Evolutionary conservation across 352 stramenopile species (phyloP).

Genomic region (Blastocystis sp.): DNA sequence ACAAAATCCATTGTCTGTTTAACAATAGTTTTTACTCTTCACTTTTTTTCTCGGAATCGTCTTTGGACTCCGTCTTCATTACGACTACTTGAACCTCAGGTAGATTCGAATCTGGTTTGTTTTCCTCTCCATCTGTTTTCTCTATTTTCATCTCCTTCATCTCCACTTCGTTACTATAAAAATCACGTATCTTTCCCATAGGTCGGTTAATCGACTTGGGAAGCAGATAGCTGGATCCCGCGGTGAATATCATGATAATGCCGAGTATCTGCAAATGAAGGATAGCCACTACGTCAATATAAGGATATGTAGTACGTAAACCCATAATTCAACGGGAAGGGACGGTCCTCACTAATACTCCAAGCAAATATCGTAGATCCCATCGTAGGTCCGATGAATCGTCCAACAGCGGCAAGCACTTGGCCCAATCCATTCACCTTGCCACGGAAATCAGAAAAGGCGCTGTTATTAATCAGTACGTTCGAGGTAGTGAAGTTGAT

Average conservation of each 20-base stretch:
- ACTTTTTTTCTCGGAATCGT: not conserved
- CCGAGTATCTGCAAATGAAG: not conserved
- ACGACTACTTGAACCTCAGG: not conserved
- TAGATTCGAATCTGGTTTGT: not conserved
- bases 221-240: not conserved
- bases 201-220: conserved; percentile 9
- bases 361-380: conserved; percentile 39
- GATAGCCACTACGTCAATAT: not conserved
- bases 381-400: conserved; percentile 26
- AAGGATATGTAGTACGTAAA: conserved; percentile 48
- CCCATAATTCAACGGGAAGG: conserved; percentile 56
- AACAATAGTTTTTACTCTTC: not conserved
- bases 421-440: conserved; percentile 57
- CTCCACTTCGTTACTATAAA: conserved; percentile 6
- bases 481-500: conserved; percentile 48
- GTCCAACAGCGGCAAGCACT: conserved; percentile 19
- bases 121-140: not conserved
- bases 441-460: conserved; percentile 27
- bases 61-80: not conserved
- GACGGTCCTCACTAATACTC: not conserved
- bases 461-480: conserved; percentile 57
- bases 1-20: not conserved
- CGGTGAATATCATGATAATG: not conserved
- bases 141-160: conserved; percentile 25
- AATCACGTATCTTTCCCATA: not conserved